These are phyloP conservation scores for Drechmeria coniospora DNA, from an alignment of 2,329 filamentous ascomycete genomes.

Conservation along the genomic window DNA sequence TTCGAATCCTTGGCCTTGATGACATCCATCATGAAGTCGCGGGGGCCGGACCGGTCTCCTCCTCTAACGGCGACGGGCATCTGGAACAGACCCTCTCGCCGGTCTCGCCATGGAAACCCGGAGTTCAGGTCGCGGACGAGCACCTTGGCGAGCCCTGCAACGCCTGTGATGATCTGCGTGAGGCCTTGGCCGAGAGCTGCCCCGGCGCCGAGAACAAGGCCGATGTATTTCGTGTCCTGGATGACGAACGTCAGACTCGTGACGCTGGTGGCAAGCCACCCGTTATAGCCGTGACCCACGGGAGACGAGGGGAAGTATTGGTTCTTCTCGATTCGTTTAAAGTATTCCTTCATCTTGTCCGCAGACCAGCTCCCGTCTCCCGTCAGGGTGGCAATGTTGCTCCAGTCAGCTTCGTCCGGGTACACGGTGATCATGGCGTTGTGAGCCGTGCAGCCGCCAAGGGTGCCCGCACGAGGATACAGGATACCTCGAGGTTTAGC, in stretches of 20 bases:
- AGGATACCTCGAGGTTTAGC: slow-evolving; percentile 36
- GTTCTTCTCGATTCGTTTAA: slow-evolving; percentile 36
- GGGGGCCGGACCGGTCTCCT: background rate
- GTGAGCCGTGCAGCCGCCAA: slow-evolving; percentile 42
- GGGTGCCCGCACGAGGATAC: slow-evolving; percentile 40
- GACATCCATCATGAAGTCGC: slow-evolving; percentile 19
- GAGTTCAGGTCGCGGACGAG: background rate
- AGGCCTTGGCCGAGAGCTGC: slow-evolving; percentile 14
- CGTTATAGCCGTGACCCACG: slow-evolving; percentile 37
- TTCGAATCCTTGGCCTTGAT: slow-evolving; percentile 38
- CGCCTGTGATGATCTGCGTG: too few species aligned
- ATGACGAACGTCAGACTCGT: slow-evolving; percentile 34
- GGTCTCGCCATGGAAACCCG: background rate
- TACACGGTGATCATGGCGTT: slow-evolving; percentile 38
- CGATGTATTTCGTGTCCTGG: slow-evolving; percentile 24
- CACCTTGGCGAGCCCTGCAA: too few species aligned
- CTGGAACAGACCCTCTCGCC: background rate
- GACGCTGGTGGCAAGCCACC: slow-evolving; percentile 37
- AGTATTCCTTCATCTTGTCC: slow-evolving; percentile 42
- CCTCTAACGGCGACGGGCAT: background rate
- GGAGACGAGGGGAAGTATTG: slow-evolving; percentile 27
- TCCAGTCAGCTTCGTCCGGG: slow-evolving; percentile 19
- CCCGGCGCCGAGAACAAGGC: slow-evolving; percentile 21
- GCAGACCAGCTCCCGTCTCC: slow-evolving; percentile 39
- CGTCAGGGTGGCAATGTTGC: slow-evolving; percentile 33